Base-by-base conservation (phyloP, 495 filamentous ascomycete species). In the Aspergillus coremiiformis region DNA sequence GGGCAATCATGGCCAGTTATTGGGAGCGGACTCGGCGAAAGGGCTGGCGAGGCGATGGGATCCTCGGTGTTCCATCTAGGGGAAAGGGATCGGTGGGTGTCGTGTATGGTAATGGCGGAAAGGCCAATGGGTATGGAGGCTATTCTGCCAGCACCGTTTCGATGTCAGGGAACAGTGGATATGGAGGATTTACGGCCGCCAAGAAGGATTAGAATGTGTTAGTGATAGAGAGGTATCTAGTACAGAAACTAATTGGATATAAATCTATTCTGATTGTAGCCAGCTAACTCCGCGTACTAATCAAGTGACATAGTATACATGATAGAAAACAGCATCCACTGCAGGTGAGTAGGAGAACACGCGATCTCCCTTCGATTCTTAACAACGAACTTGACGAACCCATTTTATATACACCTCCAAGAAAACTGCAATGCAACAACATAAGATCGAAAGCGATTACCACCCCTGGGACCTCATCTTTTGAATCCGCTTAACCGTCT, bases 61-160 rank as follows among this genome's bases (percentile, higher is more conserved):
- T 76, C 63, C 17, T 77, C 57, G 65, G 77, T 7, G 63, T 64
- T 47, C 61, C 68, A 44, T 50, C 56, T 12, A 35, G 63, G 1
- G 65, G 63, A 2, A 66, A 62, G 53, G 63, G 70, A 1, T 44
- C 65, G 41, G 62, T 66, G 48, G 73, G 69, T 21, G 60, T 74
- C 41, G 60, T 61, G 0, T 74, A 71, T 63, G 73, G 73, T 0
- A 74, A 75, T 59, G 69, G 69, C 14, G 73, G 69, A 4, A 66
- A 65, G 23, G 64, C 62, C 35, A 75, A 74, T 61, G 77, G 78
- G n/a, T 80, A 79, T 64, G 77, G 75, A 27, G 73, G 76, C n/a
- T 72, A 68, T 61, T 61, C 68, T 29, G 47, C 64, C 27, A 54
- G 57, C 48, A 39, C 51, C 51, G 61, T 41, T 55, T 51, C 52